These are phyloP conservation scores for Melampsora larici-populina DNA, from an alignment of 1,284 basidiomycete genomes.

Conservation along the genomic window DNA sequence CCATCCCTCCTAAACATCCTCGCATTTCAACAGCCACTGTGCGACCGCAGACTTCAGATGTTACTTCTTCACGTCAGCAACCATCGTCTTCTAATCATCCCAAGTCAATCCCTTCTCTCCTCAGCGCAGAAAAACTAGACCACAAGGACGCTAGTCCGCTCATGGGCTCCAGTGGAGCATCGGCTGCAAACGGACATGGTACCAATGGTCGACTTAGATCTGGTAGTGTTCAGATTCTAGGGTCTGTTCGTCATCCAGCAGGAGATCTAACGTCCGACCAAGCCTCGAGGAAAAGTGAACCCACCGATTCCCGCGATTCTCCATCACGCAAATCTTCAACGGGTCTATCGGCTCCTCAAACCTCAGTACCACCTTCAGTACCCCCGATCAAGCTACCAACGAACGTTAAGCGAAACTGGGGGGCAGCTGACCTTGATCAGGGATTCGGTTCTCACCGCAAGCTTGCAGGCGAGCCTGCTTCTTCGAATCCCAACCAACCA, in stretches of 20 bases:
- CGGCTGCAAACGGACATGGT: background rate
- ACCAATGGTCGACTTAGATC: background rate
- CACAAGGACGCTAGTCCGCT: background rate
- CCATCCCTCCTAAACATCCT: conserved; percentile 34
- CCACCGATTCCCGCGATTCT: background rate
- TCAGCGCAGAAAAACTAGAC: background rate
- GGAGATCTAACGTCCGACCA: background rate
- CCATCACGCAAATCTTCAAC: background rate
- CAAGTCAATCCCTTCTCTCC: conserved; percentile 41
- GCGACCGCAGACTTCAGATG: conserved; percentile 29
- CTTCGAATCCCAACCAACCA: background rate
- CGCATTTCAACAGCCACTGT: background rate
- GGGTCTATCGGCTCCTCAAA: background rate
- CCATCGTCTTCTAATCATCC: conserved; percentile 47
- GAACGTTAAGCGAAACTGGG: conserved; percentile 30
- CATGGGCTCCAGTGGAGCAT: background rate
- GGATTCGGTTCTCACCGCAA: conserved; percentile 9
- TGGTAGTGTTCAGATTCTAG: background rate
- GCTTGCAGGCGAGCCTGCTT: background rate
- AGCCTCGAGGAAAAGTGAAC: background rate
- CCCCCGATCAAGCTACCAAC: background rate
- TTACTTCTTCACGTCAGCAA: conserved; percentile 8
- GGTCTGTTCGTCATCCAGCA: background rate
- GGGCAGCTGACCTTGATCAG: conserved; percentile 38
- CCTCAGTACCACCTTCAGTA: background rate